A percentile compares a stretch with the other conserved stretches of the same genome.
Evolutionary conservation across 164 flowering plant species (phyloP).

Genomic region (Malania oleifera): DNA sequence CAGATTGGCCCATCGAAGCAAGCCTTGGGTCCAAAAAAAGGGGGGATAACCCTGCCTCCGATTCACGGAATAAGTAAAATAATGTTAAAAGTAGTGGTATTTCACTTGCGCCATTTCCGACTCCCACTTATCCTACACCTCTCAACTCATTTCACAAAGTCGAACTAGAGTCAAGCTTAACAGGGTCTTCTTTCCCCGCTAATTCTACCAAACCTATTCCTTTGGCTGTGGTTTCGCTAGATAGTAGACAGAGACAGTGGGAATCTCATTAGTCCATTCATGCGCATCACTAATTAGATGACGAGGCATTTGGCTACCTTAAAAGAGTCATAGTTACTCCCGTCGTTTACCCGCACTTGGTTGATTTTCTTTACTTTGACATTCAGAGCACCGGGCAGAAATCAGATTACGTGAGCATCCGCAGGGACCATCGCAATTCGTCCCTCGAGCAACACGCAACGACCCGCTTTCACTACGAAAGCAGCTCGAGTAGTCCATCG

Average conservation of each 20-base stretch:
- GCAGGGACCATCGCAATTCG: no score
- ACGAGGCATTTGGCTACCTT: no score
- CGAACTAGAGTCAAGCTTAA: no score
- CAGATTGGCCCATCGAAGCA: not conserved
- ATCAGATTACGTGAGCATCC: not conserved
- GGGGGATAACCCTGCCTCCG: not conserved
- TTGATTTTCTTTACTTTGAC: slow-evolving; percentile 6
- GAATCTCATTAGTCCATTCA: not conserved
- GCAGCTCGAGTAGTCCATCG: not conserved
- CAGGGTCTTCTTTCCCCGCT: slow-evolving; percentile 4
- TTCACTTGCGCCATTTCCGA: not conserved
- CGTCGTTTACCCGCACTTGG: no score
- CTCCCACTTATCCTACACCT: slow-evolving; percentile 3
- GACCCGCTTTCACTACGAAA: not conserved
- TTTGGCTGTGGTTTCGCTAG: slow-evolving; percentile 2
- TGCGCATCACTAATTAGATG: no score
- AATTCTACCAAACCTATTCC: not conserved
- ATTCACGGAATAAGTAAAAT: no score
- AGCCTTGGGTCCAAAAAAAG: not conserved
- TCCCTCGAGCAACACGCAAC: not conserved
- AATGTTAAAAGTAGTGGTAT: no score
- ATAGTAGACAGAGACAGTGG: slow-evolving; percentile 2
- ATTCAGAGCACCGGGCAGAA: slow-evolving; percentile 3
- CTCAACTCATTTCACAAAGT: no score
- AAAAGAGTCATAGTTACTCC: no score